phyloP scores from a whole-genome alignment of 805 yeast genomes.

The Schwanniomyces sp. region DNA sequence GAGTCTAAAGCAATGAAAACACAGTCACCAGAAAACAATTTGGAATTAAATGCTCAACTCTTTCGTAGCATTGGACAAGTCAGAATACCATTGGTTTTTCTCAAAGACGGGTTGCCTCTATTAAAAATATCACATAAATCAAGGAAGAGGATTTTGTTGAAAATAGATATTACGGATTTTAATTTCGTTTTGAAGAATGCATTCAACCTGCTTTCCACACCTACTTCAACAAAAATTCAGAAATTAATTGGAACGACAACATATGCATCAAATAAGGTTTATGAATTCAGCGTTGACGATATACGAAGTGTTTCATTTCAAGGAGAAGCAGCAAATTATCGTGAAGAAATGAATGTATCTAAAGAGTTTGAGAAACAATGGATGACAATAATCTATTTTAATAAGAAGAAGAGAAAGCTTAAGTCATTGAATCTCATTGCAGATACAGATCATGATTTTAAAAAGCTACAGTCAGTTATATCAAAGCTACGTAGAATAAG shows the following conservation, averaged over 20 bases:
- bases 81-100: constrained; percentile 46
- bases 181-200: constrained; percentile 49
- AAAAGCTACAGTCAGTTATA: constrained; percentile 55
- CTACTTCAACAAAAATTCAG: constrained; percentile 12
- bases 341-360: constrained; percentile 80
- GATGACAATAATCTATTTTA: constrained; percentile 77
- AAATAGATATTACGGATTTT: constrained; percentile 56
- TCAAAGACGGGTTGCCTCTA: constrained; percentile 60
- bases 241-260: constrained; percentile 13
- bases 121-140: constrained; percentile 72
- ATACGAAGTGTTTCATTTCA: constrained; percentile 63
- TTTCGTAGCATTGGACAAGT: constrained; percentile 13
- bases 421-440: constrained; percentile 83
- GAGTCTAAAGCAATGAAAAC: not conserved
- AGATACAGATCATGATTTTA: constrained; percentile 56
- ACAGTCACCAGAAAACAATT: constrained; percentile 2
- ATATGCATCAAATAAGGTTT: constrained; percentile 22
- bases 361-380: constrained; percentile 65
- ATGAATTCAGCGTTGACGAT: constrained; percentile 52
- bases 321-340: constrained; percentile 74
- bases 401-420: constrained; percentile 57
- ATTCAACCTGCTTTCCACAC: constrained; percentile 25
- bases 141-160: constrained; percentile 56
- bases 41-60: constrained; percentile 11
- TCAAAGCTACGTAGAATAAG: constrained; percentile 63